Conservation (phyloP, 257 asterid species). For the Solanum ossicruentum region DNA sequence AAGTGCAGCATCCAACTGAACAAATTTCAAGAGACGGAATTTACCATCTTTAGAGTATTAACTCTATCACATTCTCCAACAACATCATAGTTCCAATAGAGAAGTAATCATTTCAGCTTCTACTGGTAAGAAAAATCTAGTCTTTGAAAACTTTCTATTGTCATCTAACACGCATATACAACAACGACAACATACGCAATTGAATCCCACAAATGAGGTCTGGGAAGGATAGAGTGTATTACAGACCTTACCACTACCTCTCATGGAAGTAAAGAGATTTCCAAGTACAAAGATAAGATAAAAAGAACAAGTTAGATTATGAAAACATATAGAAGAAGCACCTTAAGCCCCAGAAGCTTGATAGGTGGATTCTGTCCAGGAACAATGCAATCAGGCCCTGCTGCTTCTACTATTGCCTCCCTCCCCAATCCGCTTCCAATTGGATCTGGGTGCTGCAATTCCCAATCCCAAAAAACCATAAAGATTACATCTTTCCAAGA, state of each 20-base stretch:
- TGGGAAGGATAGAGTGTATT: too few species aligned
- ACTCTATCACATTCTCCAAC: neutral
- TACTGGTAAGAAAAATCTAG: neutral
- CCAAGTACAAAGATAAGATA: neutral
- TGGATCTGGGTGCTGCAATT: conserved; percentile 28
- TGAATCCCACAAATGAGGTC: too few species aligned
- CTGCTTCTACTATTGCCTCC: conserved; percentile 84
- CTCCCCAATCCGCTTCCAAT: conserved; percentile 70
- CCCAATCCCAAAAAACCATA: neutral
- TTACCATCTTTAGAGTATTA: neutral
- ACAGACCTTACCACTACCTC: too few species aligned
- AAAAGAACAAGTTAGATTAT: neutral
- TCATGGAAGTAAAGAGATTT: too few species aligned
- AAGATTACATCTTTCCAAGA: neutral
- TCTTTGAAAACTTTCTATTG: neutral
- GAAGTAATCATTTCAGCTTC: neutral
- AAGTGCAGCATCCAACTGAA: neutral
- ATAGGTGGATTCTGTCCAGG: conserved; percentile 74
- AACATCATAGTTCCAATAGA: neutral
- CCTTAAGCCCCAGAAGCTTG: conserved; percentile 87
- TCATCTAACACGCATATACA: neutral
- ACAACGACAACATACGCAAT: too few species aligned
- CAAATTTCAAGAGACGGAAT: neutral
- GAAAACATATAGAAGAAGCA: conserved; percentile 3
- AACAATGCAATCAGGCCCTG: conserved; percentile 92